These are phyloP conservation scores for Keithomyces neogunnii DNA, from an alignment of 2,329 filamentous ascomycete species.

Conservation along the genomic window DNA sequence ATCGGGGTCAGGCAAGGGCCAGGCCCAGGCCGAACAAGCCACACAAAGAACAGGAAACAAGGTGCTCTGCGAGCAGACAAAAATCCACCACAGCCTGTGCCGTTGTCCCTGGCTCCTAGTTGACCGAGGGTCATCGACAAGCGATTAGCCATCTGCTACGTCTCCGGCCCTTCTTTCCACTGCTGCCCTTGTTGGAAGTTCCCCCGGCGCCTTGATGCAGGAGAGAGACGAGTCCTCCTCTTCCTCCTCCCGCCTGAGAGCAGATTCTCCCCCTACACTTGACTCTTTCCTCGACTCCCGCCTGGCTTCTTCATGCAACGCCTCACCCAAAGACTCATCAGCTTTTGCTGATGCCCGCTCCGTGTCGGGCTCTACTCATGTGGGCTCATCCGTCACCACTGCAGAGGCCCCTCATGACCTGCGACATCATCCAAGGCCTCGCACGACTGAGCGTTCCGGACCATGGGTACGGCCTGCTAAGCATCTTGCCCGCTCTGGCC, in stretches of 20 bases:
- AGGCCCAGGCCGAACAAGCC: slow-evolving; percentile 11
- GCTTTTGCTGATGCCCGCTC: background rate
- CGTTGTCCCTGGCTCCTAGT: background rate
- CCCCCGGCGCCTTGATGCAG: slow-evolving; percentile 24
- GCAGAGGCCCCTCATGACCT: slow-evolving; percentile 2
- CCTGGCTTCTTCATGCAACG: slow-evolving; percentile 6
- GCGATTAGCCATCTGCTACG: too few relatives aligned
- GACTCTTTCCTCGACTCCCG: slow-evolving; percentile 8
- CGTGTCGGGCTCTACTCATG: background rate
- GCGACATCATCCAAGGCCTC: slow-evolving; percentile 8
- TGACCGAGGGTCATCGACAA: background rate
- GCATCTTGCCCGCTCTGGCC: slow-evolving; percentile 7
- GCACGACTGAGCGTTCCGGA: slow-evolving; percentile 2
- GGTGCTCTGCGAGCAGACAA: background rate
- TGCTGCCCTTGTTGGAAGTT: background rate
- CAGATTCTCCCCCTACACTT: background rate
- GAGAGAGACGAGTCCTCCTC: slow-evolving; percentile 10
- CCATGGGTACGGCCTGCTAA: slow-evolving; percentile 12
- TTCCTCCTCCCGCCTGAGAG: background rate
- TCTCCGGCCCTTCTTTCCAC: background rate
- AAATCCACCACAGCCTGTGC: background rate
- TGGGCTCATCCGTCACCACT: background rate
- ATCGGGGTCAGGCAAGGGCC: background rate
- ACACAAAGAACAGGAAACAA: background rate
- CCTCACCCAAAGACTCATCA: background rate